Base-by-base conservation (phyloP, 176 grass and related monocot species). In the Thinopyrum elongatum region DNA sequence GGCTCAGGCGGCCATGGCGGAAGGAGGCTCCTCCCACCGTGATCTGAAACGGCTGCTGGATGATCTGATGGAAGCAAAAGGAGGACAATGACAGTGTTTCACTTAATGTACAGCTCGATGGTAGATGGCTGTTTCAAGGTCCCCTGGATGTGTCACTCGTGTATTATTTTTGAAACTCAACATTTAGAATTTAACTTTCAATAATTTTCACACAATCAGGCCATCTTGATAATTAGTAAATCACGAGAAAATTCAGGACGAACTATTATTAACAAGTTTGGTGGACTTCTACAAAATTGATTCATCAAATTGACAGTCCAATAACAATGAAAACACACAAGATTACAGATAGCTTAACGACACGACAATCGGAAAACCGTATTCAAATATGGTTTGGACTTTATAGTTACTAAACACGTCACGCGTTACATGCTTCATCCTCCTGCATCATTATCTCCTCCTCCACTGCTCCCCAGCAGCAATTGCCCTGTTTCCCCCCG, bases 381-480 rank as follows among this genome's bases (percentile, higher is more conserved):
- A 21, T 22, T 12, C 8, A 2, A 13, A 82, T n/a, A 58, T 34
- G 5, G 49, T 58, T n/a, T n/a, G 5, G 3, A 64, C 42, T 33
- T n/a, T n/a, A n/a, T n/a, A 42, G 19, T 75, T 59, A 46, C 29
- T 31, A 16, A 53, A 42, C 60, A 76, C 19, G 27, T 66, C 57
- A 41, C 1, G 46, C 3, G 1, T 68, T 51, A 70, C 14, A 73
- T 19, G 71, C 58, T 86, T 82, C 89, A 79, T 92, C 88, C 78
- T 94, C 92, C 53, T 89, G 84, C 67, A 97, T 86, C 15, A 88
- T 31, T 19, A 91, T 89, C 64, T 89, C 88, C 78, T 97, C 92
- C 51, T 89, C 92, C 7, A 27, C 74, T 81, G 84, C 60, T 65
- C 65, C 68, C 92, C 90, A 94, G 34, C 66, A 67, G 44, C 80